Base-by-base conservation (phyloP, 2,329 filamentous ascomycete species). In the Botryotinia convoluta region DNA sequence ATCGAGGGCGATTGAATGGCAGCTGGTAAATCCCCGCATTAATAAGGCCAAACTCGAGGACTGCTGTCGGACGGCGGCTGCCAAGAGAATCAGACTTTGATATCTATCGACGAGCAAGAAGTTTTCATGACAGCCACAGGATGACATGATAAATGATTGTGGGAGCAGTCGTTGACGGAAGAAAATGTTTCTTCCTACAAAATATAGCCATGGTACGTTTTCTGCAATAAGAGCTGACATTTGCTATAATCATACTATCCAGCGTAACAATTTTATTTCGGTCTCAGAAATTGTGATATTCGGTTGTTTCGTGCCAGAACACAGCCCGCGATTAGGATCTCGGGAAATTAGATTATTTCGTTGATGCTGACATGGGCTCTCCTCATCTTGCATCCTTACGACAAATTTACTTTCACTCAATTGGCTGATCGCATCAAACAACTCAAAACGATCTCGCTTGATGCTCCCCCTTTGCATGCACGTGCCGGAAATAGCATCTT, bases 261-360 rank as follows among this genome's bases (percentile, higher is more conserved):
- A 51, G 22, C 22, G 42, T 71, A 62, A 37, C 16, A 63, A n/a
- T 71, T 48, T 54, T 29, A 42, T 54, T 51, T 42, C 45, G 26
- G 22, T 29, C 51, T 68, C 35, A 26, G 9, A 68, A 42, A 29
- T 71, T 57, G 26, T 51, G 42, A 42, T 51, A 26, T 45, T 22
- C 16, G 42, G 18, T 32, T 48, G 57, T 63, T 63, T 32, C 26
- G 57, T 62, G 57, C 57, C 10, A 71, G 32, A 29, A 71, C 69
- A 63, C 42, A 64, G 69, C 69, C 54, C 37, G 42, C 42, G 35
- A 71, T 63, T 37, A 29, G 69, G 57, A 71, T 71, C 26, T 68
- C 26, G 69, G 57, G 57, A 71, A 71, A 71, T 71, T 32, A 39
- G 42, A 39, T 62, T 37, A 37, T 71, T 39, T 22, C 44, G 18